phyloP scores from a whole-genome alignment of 352 stramenopile species.

The Vaucheria bursata region DNA sequence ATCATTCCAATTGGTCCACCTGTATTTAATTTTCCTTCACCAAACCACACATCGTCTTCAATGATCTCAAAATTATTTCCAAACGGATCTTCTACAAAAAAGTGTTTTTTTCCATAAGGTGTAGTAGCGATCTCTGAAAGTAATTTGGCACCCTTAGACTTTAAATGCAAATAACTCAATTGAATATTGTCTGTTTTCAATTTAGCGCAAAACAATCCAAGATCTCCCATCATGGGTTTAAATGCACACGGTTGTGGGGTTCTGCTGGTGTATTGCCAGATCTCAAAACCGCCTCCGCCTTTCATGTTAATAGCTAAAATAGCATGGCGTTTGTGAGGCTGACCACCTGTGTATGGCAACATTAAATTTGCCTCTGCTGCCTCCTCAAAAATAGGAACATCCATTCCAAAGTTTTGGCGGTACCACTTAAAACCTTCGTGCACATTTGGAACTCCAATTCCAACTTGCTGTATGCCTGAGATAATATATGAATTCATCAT shows the following conservation, averaged over 20 bases:
- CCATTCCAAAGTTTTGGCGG: not conserved
- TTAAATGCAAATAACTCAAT: not conserved
- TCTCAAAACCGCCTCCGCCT: not conserved
- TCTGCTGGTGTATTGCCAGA: not conserved
- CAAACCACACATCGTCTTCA: not conserved
- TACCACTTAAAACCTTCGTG: not conserved
- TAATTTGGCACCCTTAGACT: not conserved
- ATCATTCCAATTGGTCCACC: not conserved
- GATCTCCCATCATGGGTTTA: not conserved
- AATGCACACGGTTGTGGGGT: not conserved
- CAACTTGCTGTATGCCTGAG: not conserved
- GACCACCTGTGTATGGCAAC: not conserved
- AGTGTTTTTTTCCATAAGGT: not conserved
- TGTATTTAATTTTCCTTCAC: not conserved
- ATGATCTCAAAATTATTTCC: not conserved
- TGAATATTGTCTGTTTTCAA: not conserved
- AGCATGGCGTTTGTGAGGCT: not conserved
- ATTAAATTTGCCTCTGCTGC: not conserved
- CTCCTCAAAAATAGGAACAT: not conserved
- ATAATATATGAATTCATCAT: not conserved
- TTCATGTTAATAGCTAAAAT: slow-evolving; percentile 5
- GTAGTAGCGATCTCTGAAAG: not conserved
- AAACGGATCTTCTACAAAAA: not conserved
- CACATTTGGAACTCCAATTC: not conserved
- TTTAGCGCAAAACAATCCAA: not conserved